Base-by-base conservation (phyloP, 2,329 filamentous ascomycete species). In the Drechslerella dactyloides region DNA sequence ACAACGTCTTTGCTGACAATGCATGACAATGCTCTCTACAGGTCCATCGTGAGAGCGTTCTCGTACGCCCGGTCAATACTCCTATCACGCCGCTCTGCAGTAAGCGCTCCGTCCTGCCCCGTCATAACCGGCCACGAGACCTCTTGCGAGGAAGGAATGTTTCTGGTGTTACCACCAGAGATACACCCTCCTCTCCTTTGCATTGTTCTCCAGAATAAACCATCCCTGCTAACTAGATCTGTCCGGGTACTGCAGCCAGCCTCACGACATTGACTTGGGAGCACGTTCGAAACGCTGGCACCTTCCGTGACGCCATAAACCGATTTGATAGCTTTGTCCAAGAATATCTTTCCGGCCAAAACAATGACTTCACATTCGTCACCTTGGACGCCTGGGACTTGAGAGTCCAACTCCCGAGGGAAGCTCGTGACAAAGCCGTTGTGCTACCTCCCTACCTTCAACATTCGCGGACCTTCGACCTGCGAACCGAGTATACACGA, bases 331-430 rank as follows among this genome's bases (percentile, higher is more conserved):
- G 89, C 74, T 99, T 97, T 80, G 92, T 92, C 78, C 89, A 89
- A 77, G 93, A 99, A 82, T 91, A 97, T 79, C 84, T 99, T 76
- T 87, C 91, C 60, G 89, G 88, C 75, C 93, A 96, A 81, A 94
- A 96, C 80, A 86, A 94, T 79, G 93, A 97, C 78, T 99, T 99
- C 80, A 93, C 96, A 75, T 99, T 99, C 80, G 94, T 99, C 73
- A 99, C 94, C 46, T 87, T 99, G 77, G 96, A 97, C 81, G 93
- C 93, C 51, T 99, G 94, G 94, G 94, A 99, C 80, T 87, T 99
- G 72, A 91, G 94, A 76, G 94, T 99, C 68, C 94, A 99, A 84
- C 86, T 99, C 79, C 94, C 94, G 53, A 91, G 94, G 74, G 94
- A 99, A 83, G 94, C 94, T 78, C 91, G 94, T 78, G 94, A 99